These are phyloP conservation scores for Phymatotrichopsis omnivora DNA, from an alignment of 2,329 filamentous ascomycete species.

Conservation along the genomic window DNA sequence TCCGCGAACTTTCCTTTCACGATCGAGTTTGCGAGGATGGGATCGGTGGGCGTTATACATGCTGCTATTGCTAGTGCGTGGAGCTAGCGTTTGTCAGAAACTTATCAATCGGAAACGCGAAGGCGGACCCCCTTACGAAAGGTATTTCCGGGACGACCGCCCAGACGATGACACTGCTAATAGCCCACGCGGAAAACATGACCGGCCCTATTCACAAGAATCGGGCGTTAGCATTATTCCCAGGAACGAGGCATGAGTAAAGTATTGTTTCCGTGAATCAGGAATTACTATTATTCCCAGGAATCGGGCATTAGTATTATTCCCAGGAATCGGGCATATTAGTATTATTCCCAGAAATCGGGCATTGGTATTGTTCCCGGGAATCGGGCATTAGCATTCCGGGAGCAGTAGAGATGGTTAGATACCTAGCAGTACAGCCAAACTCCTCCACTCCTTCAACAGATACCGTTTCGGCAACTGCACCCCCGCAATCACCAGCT, in stretches of 20 bases:
- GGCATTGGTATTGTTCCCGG: no score
- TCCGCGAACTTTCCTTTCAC: slow-evolving; percentile 92
- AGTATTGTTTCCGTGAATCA: no score
- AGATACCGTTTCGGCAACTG: slow-evolving; percentile 80
- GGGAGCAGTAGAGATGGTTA: no score
- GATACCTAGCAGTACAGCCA: slow-evolving; percentile 55
- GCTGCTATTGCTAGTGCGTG: slow-evolving; percentile 72
- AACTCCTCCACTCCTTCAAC: slow-evolving; percentile 63
- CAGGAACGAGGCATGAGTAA: no score
- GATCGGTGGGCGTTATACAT: slow-evolving; percentile 87
- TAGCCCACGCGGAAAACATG: slow-evolving; percentile 80
- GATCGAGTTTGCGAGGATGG: slow-evolving; percentile 76
- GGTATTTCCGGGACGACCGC: slow-evolving; percentile 58
- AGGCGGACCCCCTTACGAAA: slow-evolving; percentile 39
- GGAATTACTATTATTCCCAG: no score
- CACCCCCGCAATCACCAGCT: slow-evolving; percentile 78
- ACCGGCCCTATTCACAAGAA: slow-evolving; percentile 56
- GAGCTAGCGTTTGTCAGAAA: slow-evolving; percentile 35
- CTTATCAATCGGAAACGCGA: slow-evolving; percentile 1
- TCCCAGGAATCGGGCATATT: no score
- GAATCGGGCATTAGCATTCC: no score
- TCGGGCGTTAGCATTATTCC: no score
- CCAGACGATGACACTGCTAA: slow-evolving; percentile 70
- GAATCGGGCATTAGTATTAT: not conserved
- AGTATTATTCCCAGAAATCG: no score